These are phyloP conservation scores for Phytopythium mirpurense DNA, from an alignment of 352 stramenopile species.

Conservation along the genomic window DNA sequence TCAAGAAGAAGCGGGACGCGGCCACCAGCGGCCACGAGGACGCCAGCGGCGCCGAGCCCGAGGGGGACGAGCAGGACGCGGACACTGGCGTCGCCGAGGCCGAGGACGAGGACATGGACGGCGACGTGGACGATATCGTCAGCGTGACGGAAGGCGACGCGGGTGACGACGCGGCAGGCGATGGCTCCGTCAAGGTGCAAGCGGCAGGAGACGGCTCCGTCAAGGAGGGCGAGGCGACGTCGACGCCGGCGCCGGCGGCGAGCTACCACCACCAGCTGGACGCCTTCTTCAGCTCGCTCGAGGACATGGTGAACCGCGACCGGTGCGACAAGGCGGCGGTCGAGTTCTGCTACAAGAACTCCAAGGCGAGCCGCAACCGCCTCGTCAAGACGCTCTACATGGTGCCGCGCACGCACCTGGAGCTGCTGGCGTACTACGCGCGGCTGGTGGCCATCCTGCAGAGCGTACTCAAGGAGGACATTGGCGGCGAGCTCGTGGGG, in stretches of 20 bases:
- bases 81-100: conserved; percentile 11
- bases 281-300: conserved; percentile 87
- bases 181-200: too few species aligned
- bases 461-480: conserved; percentile 89
- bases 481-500: conserved; percentile 86
- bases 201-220: conserved; percentile 8
- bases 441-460: conserved; percentile 92
- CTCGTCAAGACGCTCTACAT: conserved; percentile 93
- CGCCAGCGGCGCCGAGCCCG: conserved; percentile 25
- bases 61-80: conserved; percentile 27
- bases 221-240: conserved; percentile 11
- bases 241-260: conserved; percentile 9
- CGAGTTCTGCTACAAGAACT: conserved; percentile 96
- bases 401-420: conserved; percentile 90
- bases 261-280: conserved; percentile 94
- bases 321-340: conserved; percentile 95
- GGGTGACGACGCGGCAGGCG: conserved; percentile 15
- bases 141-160: conserved; percentile 26
- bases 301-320: conserved; percentile 93
- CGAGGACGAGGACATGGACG: conserved; percentile 29
- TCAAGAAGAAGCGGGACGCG: conserved; percentile 82
- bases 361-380: conserved; percentile 88
- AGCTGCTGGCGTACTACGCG: conserved; percentile 95
- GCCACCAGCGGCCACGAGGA: conserved; percentile 31
- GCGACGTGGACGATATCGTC: conserved; percentile 25